These are phyloP conservation scores for Sporothrix phasma DNA, from an alignment of 2,329 filamentous ascomycete genomes.

Conservation along the genomic window DNA sequence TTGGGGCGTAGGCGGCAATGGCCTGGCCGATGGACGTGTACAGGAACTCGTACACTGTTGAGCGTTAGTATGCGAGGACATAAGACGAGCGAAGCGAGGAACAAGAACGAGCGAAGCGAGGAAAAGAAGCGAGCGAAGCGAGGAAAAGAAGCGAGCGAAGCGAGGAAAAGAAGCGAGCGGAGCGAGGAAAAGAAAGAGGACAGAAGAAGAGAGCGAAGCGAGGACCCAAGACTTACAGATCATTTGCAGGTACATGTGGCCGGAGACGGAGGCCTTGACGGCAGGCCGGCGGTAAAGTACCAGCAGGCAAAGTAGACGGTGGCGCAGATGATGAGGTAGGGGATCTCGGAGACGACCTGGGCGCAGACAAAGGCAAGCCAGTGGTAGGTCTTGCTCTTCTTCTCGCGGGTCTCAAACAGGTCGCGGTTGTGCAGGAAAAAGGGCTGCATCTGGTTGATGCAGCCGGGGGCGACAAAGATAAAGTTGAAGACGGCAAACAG, in stretches of 20 bases:
- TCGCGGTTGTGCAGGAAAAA: constrained; percentile 59
- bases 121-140: background rate
- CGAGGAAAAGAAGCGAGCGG: too few relatives aligned
- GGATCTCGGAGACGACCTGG: constrained; percentile 59
- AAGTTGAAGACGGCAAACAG: constrained; percentile 64
- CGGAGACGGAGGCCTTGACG: constrained; percentile 43
- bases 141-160: too few relatives aligned
- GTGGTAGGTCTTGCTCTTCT: constrained; percentile 58
- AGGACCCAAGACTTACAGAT: constrained; percentile 26
- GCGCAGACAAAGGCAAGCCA: constrained; percentile 59
- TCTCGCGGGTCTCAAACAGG: constrained; percentile 60
- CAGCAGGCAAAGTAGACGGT: constrained; percentile 51
- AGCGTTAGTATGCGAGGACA: too few relatives aligned
- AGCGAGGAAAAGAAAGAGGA: background rate
- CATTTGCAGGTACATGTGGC: constrained; percentile 23
- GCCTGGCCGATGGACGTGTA: constrained; percentile 54
- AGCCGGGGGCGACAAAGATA: constrained; percentile 56
- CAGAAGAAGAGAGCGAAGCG: too few relatives aligned
- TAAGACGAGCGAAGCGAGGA: too few relatives aligned
- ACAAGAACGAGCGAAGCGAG: too few relatives aligned
- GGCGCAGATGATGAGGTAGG: constrained; percentile 45
- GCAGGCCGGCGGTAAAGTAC: constrained; percentile 31
- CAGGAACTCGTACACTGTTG: constrained; percentile 43
- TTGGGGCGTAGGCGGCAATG: constrained; percentile 55
- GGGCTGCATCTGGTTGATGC: constrained; percentile 59